Evolutionary conservation across 305 asterid genomes (phyloP).

Genomic region (Plantago coronopus): DNA sequence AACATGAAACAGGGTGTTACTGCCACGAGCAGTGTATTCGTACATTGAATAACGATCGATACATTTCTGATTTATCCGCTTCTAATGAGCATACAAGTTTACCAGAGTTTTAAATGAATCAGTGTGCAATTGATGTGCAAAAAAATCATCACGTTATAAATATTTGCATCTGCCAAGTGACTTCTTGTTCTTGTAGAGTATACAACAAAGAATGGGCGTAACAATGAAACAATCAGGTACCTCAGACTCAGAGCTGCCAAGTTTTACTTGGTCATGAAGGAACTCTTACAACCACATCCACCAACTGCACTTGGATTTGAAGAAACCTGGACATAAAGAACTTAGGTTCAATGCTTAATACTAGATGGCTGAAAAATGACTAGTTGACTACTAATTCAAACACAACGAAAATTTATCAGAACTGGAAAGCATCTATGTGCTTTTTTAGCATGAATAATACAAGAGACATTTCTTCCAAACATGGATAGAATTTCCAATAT

Average conservation of each 20-base stretch:
- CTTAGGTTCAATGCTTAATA: constrained; percentile 12
- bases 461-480: not conserved
- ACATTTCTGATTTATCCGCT: not conserved
- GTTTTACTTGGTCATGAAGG: constrained; percentile 59
- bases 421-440: not conserved
- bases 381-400: not conserved
- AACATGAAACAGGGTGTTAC: too few relatives aligned
- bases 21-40: not conserved
- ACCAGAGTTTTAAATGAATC: constrained; percentile 4
- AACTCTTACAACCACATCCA: constrained; percentile 90
- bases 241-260: not conserved
- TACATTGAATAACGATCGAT: not conserved
- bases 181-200: constrained; percentile 16
- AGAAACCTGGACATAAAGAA: constrained; percentile 55
- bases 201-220: constrained; percentile 26
- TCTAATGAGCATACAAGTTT: constrained; percentile 10
- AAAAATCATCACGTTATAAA: constrained; percentile 2
- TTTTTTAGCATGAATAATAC: too few relatives aligned
- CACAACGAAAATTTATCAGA: not conserved
- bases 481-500: not conserved
- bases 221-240: constrained; percentile 23
- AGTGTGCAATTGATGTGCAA: constrained; percentile 9
- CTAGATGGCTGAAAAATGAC: not conserved
- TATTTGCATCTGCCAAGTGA: constrained; percentile 5
- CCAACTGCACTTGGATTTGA: constrained; percentile 88